These are phyloP conservation scores for Limnanthes douglasii DNA, from an alignment of 345 rosid genomes.

Conservation along the genomic window DNA sequence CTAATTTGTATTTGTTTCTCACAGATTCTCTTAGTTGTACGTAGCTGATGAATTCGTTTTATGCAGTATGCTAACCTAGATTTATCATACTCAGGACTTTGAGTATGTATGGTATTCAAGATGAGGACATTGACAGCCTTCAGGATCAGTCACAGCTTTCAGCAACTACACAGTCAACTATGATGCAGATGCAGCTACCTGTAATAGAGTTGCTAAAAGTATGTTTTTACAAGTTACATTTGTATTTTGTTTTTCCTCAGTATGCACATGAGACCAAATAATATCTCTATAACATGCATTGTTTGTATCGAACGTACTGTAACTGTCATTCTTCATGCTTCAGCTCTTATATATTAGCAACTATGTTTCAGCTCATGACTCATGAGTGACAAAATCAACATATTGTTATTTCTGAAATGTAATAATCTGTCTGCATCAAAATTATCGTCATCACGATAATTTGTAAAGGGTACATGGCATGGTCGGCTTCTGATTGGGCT, in stretches of 20 bases:
- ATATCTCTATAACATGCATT: no score
- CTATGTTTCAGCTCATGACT: no score
- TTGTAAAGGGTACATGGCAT: constrained; percentile 4
- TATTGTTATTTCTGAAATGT: no score
- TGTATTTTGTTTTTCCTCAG: constrained; percentile 1
- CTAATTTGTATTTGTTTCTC: no score
- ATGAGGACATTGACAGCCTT: constrained; percentile 60
- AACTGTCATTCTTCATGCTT: no score
- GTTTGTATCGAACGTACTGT: no score
- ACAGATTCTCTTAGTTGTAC: neutral
- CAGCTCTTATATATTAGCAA: no score
- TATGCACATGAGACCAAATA: constrained; percentile 2
- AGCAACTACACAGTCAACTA: constrained; percentile 27
- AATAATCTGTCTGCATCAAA: no score
- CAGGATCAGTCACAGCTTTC: constrained; percentile 37
- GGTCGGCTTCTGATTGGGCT: constrained; percentile 3
- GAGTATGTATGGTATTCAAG: constrained; percentile 67
- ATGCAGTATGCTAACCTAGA: constrained; percentile 3
- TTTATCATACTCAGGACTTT: constrained; percentile 43
- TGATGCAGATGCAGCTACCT: constrained; percentile 71
- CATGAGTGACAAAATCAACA: no score
- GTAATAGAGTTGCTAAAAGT: constrained; percentile 80
- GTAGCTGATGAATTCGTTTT: neutral
- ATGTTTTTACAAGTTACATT: constrained; percentile 9
- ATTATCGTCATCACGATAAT: no score